Conservation (phyloP, 2,329 filamentous ascomycete species). For the Lithohypha guttulata region DNA sequence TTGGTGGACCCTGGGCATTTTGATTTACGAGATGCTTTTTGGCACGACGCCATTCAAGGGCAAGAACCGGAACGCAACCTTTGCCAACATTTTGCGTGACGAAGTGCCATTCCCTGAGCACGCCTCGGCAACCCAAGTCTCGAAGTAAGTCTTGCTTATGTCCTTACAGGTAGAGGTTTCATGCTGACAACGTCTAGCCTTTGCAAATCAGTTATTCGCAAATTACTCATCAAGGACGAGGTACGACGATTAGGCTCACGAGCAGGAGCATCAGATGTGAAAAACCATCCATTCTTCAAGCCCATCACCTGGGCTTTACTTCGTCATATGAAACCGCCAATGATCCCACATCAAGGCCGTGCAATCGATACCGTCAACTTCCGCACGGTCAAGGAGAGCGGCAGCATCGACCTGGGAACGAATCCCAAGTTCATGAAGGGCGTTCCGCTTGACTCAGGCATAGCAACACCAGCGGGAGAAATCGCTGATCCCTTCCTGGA, state of each 20-base stretch:
- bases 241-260: constrained; percentile 84
- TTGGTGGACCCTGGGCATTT: constrained; percentile 96
- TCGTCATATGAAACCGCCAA: constrained; percentile 94
- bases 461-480: constrained; percentile 76
- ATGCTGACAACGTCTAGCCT: constrained; percentile 48
- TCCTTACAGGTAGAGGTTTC: constrained; percentile 6
- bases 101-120: constrained; percentile 95
- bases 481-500: constrained; percentile 87
- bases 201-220: constrained; percentile 92
- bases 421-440: constrained; percentile 50
- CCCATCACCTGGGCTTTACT: constrained; percentile 94
- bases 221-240: constrained; percentile 96
- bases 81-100: constrained; percentile 91
- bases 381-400: constrained; percentile 93
- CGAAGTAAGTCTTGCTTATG: constrained; percentile 60
- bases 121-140: constrained; percentile 69
- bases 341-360: constrained; percentile 81
- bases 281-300: constrained; percentile 90
- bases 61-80: constrained; percentile 96
- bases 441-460: constrained; percentile 73
- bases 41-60: constrained; percentile 98
- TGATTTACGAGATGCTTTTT: constrained; percentile 98
- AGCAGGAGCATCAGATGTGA: constrained; percentile 93
- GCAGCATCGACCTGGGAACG: constrained; percentile 63
- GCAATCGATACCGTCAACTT: constrained; percentile 95